Conservation (phyloP, 1,284 basidiomycete genomes). For the Trichosporon sp. region DNA sequence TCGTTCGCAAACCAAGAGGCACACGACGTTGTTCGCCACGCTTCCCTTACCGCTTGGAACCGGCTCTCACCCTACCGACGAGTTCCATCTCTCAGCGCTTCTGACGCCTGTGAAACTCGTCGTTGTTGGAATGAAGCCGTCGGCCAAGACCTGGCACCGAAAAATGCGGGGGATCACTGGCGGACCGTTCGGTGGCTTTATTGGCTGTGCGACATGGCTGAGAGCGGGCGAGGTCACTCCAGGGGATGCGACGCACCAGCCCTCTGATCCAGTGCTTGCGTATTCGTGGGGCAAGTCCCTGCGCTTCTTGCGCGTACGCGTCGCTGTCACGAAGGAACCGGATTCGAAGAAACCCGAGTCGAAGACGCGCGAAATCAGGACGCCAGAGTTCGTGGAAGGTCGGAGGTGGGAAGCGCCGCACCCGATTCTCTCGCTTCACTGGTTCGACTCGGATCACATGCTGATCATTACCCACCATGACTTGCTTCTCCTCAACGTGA, state of each 20-base stretch:
- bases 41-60: constrained; percentile 81
- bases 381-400: constrained; percentile 52
- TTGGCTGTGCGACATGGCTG: constrained; percentile 75
- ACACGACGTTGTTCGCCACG: constrained; percentile 73
- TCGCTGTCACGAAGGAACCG: constrained; percentile 20
- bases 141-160: constrained; percentile 90
- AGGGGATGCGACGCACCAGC: constrained; percentile 19
- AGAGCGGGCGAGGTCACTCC: constrained; percentile 54
- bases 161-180: constrained; percentile 63
- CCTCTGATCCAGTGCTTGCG: constrained; percentile 67
- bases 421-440: constrained; percentile 57
- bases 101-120: constrained; percentile 89
- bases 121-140: constrained; percentile 88
- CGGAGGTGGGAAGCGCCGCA: constrained; percentile 50
- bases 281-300: constrained; percentile 78
- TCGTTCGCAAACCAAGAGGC: constrained; percentile 54
- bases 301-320: constrained; percentile 64
- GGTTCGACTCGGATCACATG: constrained; percentile 59
- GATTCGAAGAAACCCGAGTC: constrained; percentile 26
- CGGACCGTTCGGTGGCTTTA: constrained; percentile 59
- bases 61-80: constrained; percentile 73
- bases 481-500: constrained; percentile 72
- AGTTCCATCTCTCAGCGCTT: constrained; percentile 81
- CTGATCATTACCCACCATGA: constrained; percentile 62
- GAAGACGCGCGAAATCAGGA: constrained; percentile 25